Evolutionary conservation across 768 basidiomycete genomes (phyloP).

Genomic region (Antrodiella citrinella): DNA sequence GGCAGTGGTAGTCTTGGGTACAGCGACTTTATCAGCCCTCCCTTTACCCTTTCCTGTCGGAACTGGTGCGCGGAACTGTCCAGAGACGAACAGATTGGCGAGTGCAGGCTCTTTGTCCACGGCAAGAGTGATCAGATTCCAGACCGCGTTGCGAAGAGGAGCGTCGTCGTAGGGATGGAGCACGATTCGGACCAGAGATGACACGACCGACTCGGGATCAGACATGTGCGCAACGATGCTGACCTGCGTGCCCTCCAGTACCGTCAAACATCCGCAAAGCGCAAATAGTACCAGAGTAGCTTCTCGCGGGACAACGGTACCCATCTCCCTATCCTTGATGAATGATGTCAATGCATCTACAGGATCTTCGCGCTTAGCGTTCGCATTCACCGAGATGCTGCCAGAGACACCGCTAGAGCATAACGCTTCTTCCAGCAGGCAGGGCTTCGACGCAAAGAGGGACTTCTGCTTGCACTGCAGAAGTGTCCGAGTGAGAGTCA

Average conservation of each 20-base stretch:
- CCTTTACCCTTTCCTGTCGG: constrained; percentile 31
- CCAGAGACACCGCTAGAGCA: constrained; percentile 50
- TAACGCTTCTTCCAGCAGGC: constrained; percentile 68
- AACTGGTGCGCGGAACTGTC: constrained; percentile 50
- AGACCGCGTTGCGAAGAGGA: constrained; percentile 62
- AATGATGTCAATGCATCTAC: constrained; percentile 69
- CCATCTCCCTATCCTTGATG: constrained; percentile 57
- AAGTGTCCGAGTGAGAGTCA: constrained; percentile 53
- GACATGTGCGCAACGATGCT: constrained; percentile 74
- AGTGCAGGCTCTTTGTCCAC: constrained; percentile 85
- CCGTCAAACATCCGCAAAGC: constrained; percentile 57
- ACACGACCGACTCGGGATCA: constrained; percentile 64
- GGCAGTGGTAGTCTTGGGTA: constrained; percentile 41
- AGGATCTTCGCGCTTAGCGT: constrained; percentile 50
- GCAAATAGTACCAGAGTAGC: constrained; percentile 62
- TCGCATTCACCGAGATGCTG: constrained; percentile 36
- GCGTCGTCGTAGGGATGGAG: constrained; percentile 78
- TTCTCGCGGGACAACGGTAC: constrained; percentile 51
- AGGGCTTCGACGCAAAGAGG: constrained; percentile 22
- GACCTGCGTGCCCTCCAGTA: constrained; percentile 51
- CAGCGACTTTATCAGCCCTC: constrained; percentile 18
- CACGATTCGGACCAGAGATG: constrained; percentile 60
- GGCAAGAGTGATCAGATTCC: constrained; percentile 76
- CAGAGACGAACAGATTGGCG: constrained; percentile 69
- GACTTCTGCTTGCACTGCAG: constrained; percentile 55